phyloP scores from a whole-genome alignment of 2,329 filamentous ascomycete species.

The Tetracladium maxilliforme region DNA sequence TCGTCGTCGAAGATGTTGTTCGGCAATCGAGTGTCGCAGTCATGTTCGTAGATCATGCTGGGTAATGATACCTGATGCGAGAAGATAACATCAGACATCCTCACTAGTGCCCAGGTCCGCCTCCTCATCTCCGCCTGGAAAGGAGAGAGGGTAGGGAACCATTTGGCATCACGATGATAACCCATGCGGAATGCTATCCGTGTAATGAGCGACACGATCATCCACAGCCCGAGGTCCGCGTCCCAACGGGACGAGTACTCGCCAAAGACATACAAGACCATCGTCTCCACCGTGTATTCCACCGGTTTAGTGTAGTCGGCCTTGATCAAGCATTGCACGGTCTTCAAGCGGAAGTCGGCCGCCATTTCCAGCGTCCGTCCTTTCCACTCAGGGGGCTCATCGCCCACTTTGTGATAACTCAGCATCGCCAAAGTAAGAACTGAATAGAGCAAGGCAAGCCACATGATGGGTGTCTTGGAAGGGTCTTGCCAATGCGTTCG shows the following conservation, averaged over 20 bases:
- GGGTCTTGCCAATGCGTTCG: slow-evolving; percentile 56
- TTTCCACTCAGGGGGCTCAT: slow-evolving; percentile 66
- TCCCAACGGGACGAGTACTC: slow-evolving; percentile 63
- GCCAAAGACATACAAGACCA: slow-evolving; percentile 61
- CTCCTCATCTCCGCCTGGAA: slow-evolving; percentile 69
- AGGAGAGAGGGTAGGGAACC: slow-evolving; percentile 55
- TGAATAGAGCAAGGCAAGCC: slow-evolving; percentile 64
- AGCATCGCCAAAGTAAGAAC: slow-evolving; percentile 66
- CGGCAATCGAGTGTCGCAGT: slow-evolving; percentile 63
- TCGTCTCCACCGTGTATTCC: slow-evolving; percentile 63
- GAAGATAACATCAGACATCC: slow-evolving; percentile 62
- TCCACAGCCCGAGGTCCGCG: slow-evolving; percentile 39
- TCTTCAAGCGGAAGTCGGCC: slow-evolving; percentile 52
- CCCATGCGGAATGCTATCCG: slow-evolving; percentile 41
- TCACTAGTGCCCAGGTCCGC: slow-evolving; percentile 54
- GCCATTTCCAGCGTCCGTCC: slow-evolving; percentile 41
- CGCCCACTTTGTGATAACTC: slow-evolving; percentile 65
- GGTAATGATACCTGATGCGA: slow-evolving; percentile 53
- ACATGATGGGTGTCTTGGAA: slow-evolving; percentile 58
- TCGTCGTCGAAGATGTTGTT: slow-evolving; percentile 74
- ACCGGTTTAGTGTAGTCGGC: slow-evolving; percentile 66
- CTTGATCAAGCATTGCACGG: slow-evolving; percentile 63
- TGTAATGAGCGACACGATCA: slow-evolving; percentile 37
- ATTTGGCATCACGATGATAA: slow-evolving; percentile 64
- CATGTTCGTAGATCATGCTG: slow-evolving; percentile 55